Evolutionary conservation across 2,329 filamentous ascomycete species (phyloP), one percentile per base, ranked within the genome.

Genomic region (Botrytis medusae): DNA sequence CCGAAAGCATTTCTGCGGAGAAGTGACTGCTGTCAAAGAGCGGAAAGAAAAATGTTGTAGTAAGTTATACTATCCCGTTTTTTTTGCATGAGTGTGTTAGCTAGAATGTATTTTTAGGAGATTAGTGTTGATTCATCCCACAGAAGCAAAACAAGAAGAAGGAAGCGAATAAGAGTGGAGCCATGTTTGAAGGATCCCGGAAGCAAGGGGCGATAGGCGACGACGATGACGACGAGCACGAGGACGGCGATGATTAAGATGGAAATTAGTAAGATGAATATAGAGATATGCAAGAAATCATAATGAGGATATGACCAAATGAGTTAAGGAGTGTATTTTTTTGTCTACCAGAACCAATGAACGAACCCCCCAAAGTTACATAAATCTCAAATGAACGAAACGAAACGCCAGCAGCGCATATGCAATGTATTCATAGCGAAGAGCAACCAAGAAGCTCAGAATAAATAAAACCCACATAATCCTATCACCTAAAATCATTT

Each of bases 161-260:
- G 59, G 1, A 37, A n/a, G 14, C 5, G 12, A 16, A 40, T 6
- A 40, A 14, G 57, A n/a, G 22, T 25, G 34, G 34, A 16, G 4
- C 18, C 4, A 18, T 40, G 22, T 61, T 61, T 40, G 34, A 61
- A 8, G 34, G 3, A 61, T 40, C 40, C 5, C 6, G 34, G 2
- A 34, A 61, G 59, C 0, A 34, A 0, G 0, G 9, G 0, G 18
- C 2, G 12, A 2, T n/a, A 0, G 34, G 6, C 16, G 6, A 61
- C 16, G 29, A 61, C 14, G 20, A 60, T 6, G 51, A 32, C 6
- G n/a, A 54, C 6, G 18, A 12, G 18, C 18, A 60, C 12, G 18
- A 14, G 1, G 57, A 34, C 4, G 16, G 22, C 2, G 6, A 60
- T 0, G 18, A 34, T 57, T 14, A 29, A 7, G 2, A 54, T 16